Evolutionary conservation across 2,329 filamentous ascomycete species (phyloP).

Genomic region (Tympanopsis confertula): DNA sequence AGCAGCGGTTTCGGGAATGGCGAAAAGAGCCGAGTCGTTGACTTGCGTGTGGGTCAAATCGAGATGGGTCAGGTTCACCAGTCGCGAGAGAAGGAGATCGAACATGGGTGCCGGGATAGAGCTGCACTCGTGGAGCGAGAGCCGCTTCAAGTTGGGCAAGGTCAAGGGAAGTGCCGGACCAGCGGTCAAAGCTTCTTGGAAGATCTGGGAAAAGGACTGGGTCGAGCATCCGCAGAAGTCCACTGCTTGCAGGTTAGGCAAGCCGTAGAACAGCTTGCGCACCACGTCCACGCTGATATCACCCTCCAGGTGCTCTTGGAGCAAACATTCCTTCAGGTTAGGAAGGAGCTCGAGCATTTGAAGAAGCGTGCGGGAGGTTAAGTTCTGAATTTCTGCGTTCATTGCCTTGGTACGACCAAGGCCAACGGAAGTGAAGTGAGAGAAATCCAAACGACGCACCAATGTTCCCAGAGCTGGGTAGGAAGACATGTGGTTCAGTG

Average conservation of each 20-base stretch:
- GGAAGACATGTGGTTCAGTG: constrained; percentile 54
- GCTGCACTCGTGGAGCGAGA: constrained; percentile 71
- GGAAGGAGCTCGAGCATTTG: constrained; percentile 63
- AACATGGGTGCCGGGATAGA: constrained; percentile 57
- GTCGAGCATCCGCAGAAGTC: constrained; percentile 67
- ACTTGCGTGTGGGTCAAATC: constrained; percentile 71
- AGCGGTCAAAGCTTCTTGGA: constrained; percentile 53
- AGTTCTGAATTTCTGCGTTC: constrained; percentile 62
- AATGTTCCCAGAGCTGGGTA: constrained; percentile 63
- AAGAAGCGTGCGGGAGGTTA: constrained; percentile 63
- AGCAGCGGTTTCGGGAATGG: constrained; percentile 58
- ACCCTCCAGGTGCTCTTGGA: constrained; percentile 70
- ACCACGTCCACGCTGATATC: constrained; percentile 61
- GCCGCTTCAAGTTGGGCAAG: constrained; percentile 44
- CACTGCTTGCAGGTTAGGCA: constrained; percentile 53
- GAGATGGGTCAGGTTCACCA: constrained; percentile 60
- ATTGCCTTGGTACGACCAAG: constrained; percentile 66
- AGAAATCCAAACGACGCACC: constrained; percentile 71
- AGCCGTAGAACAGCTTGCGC: constrained; percentile 56
- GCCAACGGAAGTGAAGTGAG: constrained; percentile 72
- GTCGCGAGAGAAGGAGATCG: constrained; percentile 59
- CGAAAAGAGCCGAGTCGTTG: constrained; percentile 57
- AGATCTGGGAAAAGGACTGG: constrained; percentile 33
- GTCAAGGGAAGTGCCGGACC: constrained; percentile 33
- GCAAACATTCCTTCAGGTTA: constrained; percentile 65